Conservation (phyloP, 1,139 yeast genomes). For the Blastobotrys arbuscula region DNA sequence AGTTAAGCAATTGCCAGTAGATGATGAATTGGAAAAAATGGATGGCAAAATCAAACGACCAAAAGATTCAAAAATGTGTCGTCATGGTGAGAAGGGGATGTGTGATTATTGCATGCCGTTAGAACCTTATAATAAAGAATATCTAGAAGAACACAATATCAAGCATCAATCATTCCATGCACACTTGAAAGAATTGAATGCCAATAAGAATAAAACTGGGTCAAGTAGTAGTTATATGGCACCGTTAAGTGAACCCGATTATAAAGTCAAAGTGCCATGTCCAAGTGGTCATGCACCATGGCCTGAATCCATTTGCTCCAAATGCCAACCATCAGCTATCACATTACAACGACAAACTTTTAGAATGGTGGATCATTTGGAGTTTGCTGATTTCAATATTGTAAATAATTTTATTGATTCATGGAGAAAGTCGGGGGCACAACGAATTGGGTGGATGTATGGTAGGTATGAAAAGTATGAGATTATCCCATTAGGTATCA, state of each 20-base stretch:
- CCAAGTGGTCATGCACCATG: slow-evolving; percentile 83
- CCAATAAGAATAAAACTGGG: slow-evolving; percentile 59
- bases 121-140: slow-evolving; percentile 87
- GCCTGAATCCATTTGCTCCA: slow-evolving; percentile 94
- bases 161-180: slow-evolving; percentile 90
- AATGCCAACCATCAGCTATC: slow-evolving; percentile 94
- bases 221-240: slow-evolving; percentile 68
- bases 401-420: slow-evolving; percentile 79
- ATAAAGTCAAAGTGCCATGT: slow-evolving; percentile 57
- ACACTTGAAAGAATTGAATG: slow-evolving; percentile 65
- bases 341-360: slow-evolving; percentile 85
- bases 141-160: slow-evolving; percentile 68
- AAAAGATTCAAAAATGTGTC: slow-evolving; percentile 56
- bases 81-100: slow-evolving; percentile 93
- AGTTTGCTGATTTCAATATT: slow-evolving; percentile 67
- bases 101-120: slow-evolving; percentile 95
- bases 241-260: slow-evolving; percentile 72
- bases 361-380: slow-evolving; percentile 97
- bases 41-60: slow-evolving; percentile 70
- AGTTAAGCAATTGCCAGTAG: slow-evolving; percentile 48
- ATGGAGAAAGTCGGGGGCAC: slow-evolving; percentile 87
- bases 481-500: slow-evolving; percentile 84
- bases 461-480: slow-evolving; percentile 78
- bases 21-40: slow-evolving; percentile 57
- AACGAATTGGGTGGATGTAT: slow-evolving; percentile 77